A percentile compares a stretch with the other conserved stretches of the same genome.
Conservation (phyloP, 2,329 filamentous ascomycete genomes). For the Trichoderma oligosporum region DNA sequence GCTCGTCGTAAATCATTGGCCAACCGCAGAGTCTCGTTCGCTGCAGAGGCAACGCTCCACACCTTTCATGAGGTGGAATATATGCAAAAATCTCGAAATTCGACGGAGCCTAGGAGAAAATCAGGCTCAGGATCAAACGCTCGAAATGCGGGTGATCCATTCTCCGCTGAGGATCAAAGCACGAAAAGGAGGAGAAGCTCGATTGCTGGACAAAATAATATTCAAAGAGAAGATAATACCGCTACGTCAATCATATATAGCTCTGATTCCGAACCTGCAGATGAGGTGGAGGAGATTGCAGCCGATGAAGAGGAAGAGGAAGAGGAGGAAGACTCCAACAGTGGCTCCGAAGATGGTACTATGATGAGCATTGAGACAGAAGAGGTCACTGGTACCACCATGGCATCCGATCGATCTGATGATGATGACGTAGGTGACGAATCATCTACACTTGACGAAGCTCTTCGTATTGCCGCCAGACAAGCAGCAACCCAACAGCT, state of each 20-base stretch:
- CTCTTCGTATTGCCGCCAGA: conserved; percentile 68
- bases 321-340: conserved; percentile 43
- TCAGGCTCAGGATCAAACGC: conserved; percentile 58
- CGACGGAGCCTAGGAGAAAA: conserved; percentile 70
- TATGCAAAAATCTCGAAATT: conserved; percentile 56
- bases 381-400: conserved; percentile 67
- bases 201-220: conserved; percentile 43
- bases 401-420: conserved; percentile 56
- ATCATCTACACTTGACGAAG: conserved; percentile 71
- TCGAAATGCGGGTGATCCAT: conserved; percentile 53
- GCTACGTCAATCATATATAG: conserved; percentile 78
- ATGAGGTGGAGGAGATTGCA: conserved; percentile 53
- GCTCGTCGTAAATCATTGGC: conserved; percentile 89
- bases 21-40: conserved; percentile 92
- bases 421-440: conserved; percentile 59
- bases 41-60: conserved; percentile 92
- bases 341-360: conserved; percentile 69
- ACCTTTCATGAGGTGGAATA: conserved; percentile 95
- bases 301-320: conserved; percentile 47
- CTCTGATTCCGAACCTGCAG: conserved; percentile 57
- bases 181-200: conserved; percentile 62
- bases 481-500: conserved; percentile 64
- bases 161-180: conserved; percentile 62
- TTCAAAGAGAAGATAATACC: conserved; percentile 63
- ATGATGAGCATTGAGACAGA: conserved; percentile 81